These are phyloP conservation scores for Irpex sp. DNA, from an alignment of 1,284 basidiomycete species.

Conservation along the genomic window DNA sequence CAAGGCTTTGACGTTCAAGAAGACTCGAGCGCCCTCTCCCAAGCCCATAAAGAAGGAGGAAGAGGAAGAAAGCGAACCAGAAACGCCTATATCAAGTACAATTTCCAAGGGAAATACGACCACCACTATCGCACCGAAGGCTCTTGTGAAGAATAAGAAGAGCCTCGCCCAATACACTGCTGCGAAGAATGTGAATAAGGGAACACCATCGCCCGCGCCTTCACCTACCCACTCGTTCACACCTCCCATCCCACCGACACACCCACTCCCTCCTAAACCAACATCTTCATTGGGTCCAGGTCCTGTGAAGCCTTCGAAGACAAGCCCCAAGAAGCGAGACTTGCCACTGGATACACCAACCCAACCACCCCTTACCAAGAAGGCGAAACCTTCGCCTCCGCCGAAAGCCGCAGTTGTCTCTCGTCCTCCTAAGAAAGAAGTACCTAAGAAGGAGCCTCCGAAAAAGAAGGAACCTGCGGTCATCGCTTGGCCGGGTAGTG, in stretches of 20 bases:
- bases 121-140: slow-evolving; percentile 1
- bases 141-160: slow-evolving; percentile 8
- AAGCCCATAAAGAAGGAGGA: slow-evolving; percentile 25
- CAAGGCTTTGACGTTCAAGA: slow-evolving; percentile 2
- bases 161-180: neutral
- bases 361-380: slow-evolving; percentile 30
- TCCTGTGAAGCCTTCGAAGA: neutral
- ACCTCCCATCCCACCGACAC: neutral
- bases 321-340: slow-evolving; percentile 21
- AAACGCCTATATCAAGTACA: slow-evolving; percentile 13
- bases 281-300: neutral
- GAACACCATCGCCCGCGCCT: neutral
- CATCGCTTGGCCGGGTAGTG: slow-evolving; percentile 23
- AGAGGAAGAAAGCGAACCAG: slow-evolving; percentile 34
- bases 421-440: neutral
- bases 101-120: neutral
- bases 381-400: slow-evolving; percentile 31
- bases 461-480: slow-evolving; percentile 19
- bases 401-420: slow-evolving; percentile 5
- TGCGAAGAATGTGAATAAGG: neutral
- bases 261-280: slow-evolving; percentile 1
- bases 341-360: slow-evolving; percentile 35
- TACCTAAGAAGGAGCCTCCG: neutral
- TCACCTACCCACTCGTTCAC: neutral
- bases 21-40: slow-evolving; percentile 1